Conservation (phyloP, 208 protist species). For the Leishmania amazonensis region DNA sequence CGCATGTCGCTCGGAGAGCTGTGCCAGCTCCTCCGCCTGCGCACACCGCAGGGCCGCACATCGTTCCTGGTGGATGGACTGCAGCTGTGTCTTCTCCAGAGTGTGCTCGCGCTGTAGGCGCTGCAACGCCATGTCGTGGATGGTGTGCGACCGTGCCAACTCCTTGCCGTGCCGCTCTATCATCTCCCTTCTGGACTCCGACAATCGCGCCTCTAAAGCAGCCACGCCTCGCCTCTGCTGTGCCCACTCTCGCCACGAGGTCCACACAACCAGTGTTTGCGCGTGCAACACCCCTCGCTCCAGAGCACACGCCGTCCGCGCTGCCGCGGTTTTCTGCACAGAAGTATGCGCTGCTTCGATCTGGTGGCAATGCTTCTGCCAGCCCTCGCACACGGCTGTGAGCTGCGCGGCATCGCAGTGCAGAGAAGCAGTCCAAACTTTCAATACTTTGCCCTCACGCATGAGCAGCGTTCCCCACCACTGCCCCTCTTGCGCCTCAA, state of each 20-base stretch:
- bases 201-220: not conserved
- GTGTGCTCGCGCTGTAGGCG: constrained; percentile 11
- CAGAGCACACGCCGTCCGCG: constrained; percentile 8
- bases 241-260: constrained; percentile 10
- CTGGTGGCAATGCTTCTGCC: constrained; percentile 30
- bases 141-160: constrained; percentile 8
- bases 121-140: constrained; percentile 10
- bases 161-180: constrained; percentile 14
- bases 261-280: constrained; percentile 8
- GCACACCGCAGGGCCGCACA: constrained; percentile 14
- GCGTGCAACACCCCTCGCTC: constrained; percentile 15
- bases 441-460: constrained; percentile 22
- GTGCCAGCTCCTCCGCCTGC: constrained; percentile 16
- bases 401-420: constrained; percentile 26
- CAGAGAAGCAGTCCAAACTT: constrained; percentile 15
- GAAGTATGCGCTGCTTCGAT: not conserved
- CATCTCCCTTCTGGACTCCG: not conserved
- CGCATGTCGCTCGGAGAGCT: constrained; percentile 9
- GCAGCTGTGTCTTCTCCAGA: constrained; percentile 20
- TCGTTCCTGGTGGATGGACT: constrained; percentile 30
- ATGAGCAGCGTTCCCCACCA: constrained; percentile 26
- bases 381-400: constrained; percentile 30
- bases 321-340: not conserved
- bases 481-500: constrained; percentile 17
- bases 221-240: not conserved